A percentile compares a stretch with the other conserved stretches of the same genome.
phyloP scores from a whole-genome alignment of 2,329 filamentous ascomycete species.

The Neofusicoccum laricinum region DNA sequence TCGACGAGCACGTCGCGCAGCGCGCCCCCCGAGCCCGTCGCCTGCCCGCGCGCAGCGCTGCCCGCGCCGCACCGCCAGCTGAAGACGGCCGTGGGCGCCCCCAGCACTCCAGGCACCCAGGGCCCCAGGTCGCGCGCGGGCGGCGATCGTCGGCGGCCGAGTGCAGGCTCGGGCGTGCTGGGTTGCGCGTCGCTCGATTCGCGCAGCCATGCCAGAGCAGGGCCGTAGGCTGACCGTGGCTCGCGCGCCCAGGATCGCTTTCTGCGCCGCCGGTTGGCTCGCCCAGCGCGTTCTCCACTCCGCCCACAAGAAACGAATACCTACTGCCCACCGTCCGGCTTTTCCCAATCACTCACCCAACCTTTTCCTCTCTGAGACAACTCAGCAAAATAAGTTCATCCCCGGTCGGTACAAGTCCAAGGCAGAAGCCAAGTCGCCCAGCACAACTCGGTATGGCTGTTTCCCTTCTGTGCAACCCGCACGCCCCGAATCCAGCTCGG shows the following conservation, averaged over 20 bases:
- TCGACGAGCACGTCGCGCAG: constrained; percentile 5
- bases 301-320: constrained; percentile 25
- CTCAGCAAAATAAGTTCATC: constrained; percentile 21
- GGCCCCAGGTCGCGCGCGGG: not conserved
- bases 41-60: constrained; percentile 9
- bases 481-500: constrained; percentile 14
- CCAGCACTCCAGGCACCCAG: not conserved
- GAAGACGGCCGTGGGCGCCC: not conserved
- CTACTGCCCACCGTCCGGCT: constrained; percentile 35
- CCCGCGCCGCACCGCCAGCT: constrained; percentile 13
- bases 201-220: constrained; percentile 14
- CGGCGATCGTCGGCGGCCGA: constrained; percentile 8
- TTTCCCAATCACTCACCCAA: constrained; percentile 37
- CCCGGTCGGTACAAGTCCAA: constrained; percentile 18
- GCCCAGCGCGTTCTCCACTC: constrained; percentile 13
- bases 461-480: constrained; percentile 16
- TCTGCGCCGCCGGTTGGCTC: constrained; percentile 17
- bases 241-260: constrained; percentile 17
- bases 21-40: not conserved
- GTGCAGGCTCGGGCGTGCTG: constrained; percentile 9
- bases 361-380: constrained; percentile 41
- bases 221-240: constrained; percentile 16
- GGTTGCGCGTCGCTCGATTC: constrained; percentile 15
- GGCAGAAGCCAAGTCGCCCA: constrained; percentile 17
- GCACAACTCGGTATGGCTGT: constrained; percentile 14